Conservation (phyloP, 441 rosid species). For the Adansonia rubrostipa region DNA sequence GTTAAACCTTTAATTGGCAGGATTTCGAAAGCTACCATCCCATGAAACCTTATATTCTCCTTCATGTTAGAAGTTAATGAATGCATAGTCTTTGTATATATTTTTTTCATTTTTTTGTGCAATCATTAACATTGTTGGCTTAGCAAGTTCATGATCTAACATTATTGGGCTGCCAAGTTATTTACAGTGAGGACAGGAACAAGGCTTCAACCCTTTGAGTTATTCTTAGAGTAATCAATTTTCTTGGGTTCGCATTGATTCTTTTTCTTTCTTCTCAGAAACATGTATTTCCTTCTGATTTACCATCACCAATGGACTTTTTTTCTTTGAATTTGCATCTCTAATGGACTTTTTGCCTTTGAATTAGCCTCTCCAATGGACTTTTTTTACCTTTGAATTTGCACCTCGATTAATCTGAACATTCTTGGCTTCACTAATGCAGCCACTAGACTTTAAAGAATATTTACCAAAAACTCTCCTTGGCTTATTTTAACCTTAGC, state of each 20-base stretch:
- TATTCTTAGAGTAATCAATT: constrained; percentile 25
- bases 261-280: constrained; percentile 43
- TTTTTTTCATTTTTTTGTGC: neutral
- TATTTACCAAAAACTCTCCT: constrained; percentile 37
- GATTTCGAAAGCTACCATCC: neutral
- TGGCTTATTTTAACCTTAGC: constrained; percentile 55
- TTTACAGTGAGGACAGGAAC: constrained; percentile 56
- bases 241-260: constrained; percentile 27
- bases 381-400: constrained; percentile 24
- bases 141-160: neutral
- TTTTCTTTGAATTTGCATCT: no score
- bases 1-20: neutral
- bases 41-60: neutral
- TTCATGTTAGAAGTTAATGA: neutral
- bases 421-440: constrained; percentile 35
- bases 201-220: constrained; percentile 25
- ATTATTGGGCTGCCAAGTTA: constrained; percentile 32
- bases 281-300: constrained; percentile 39
- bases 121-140: neutral
- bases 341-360: no score
- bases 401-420: constrained; percentile 24
- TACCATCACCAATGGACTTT: constrained; percentile 31
- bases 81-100: neutral
- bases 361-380: no score
- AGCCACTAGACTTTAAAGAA: constrained; percentile 34